These are phyloP conservation scores for Rhododendron mucronatum DNA, from an alignment of 148 eudicot species.

Conservation along the genomic window DNA sequence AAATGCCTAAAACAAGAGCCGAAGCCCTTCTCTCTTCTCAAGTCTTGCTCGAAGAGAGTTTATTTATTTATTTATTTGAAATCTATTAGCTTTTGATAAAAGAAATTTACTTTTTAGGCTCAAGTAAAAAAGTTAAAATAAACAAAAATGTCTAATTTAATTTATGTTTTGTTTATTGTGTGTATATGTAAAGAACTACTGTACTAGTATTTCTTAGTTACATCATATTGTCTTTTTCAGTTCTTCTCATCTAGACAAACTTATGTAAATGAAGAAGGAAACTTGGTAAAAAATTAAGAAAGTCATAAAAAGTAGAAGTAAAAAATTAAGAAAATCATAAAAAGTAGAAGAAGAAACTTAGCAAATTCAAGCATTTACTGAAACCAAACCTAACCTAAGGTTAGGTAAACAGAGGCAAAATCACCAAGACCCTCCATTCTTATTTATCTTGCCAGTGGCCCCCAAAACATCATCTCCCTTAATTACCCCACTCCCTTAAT, in stretches of 20 bases:
- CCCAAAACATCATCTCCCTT: neutral
- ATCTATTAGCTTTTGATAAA: too few relatives aligned
- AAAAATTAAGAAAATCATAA: neutral
- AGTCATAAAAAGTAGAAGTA: neutral
- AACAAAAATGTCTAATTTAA: too few relatives aligned
- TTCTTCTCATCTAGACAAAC: neutral
- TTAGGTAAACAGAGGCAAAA: neutral
- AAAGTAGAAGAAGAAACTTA: neutral
- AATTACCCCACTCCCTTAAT: neutral
- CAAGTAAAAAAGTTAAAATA: too few relatives aligned
- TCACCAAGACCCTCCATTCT: neutral
- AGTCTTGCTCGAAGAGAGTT: too few relatives aligned
- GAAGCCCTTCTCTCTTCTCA: too few relatives aligned
- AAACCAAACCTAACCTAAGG: neutral
- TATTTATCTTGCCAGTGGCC: neutral
- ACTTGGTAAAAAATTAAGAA: neutral
- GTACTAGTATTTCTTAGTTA: too few relatives aligned
- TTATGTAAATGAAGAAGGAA: neutral
- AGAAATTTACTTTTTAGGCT: too few relatives aligned
- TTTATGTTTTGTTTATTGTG: too few relatives aligned
- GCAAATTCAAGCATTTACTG: neutral
- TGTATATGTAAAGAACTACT: neutral
- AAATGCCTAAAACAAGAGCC: too few relatives aligned
- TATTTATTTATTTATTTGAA: too few relatives aligned
- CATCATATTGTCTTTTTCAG: neutral